phyloP scores from a whole-genome alignment of 2,329 filamentous ascomycete species.

The Rutstroemia sp. region DNA sequence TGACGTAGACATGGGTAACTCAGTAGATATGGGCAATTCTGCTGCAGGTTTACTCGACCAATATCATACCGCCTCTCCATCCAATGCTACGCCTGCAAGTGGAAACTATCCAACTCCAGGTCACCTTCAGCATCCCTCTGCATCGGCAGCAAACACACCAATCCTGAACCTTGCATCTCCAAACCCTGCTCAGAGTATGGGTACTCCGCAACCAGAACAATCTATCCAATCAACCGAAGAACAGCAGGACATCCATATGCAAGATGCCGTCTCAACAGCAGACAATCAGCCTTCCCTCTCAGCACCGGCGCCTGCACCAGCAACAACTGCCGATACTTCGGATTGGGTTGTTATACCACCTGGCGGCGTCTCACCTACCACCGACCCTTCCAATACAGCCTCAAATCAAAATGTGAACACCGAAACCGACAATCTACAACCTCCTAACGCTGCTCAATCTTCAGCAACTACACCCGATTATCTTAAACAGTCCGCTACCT shows the following conservation, averaged over 20 bases:
- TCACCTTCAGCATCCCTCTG: constrained; percentile 50
- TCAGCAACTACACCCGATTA: neutral
- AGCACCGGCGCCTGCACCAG: constrained; percentile 16
- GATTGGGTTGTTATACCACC: constrained; percentile 74
- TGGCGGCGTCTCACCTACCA: constrained; percentile 39
- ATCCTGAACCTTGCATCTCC: constrained; percentile 38
- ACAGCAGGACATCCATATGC: constrained; percentile 14
- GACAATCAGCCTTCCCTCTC: constrained; percentile 11
- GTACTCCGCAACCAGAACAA: constrained; percentile 19
- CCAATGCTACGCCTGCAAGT: constrained; percentile 52
- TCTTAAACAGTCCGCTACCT: neutral
- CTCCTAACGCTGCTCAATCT: neutral
- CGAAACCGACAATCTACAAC: neutral
- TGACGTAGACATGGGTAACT: neutral
- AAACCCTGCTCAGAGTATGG: constrained; percentile 27
- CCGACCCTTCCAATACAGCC: constrained; percentile 1
- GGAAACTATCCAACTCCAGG: constrained; percentile 49
- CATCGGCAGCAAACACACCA: constrained; percentile 51
- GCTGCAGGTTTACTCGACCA: constrained; percentile 60
- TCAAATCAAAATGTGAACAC: neutral
- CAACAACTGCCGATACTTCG: constrained; percentile 42
- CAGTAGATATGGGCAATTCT: constrained; percentile 33
- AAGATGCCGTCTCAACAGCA: constrained; percentile 3
- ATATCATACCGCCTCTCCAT: constrained; percentile 56
- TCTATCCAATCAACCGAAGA: constrained; percentile 4